Conservation (phyloP, 1,284 basidiomycete genomes). For the Mycosarcoma mackinlayi region DNA sequence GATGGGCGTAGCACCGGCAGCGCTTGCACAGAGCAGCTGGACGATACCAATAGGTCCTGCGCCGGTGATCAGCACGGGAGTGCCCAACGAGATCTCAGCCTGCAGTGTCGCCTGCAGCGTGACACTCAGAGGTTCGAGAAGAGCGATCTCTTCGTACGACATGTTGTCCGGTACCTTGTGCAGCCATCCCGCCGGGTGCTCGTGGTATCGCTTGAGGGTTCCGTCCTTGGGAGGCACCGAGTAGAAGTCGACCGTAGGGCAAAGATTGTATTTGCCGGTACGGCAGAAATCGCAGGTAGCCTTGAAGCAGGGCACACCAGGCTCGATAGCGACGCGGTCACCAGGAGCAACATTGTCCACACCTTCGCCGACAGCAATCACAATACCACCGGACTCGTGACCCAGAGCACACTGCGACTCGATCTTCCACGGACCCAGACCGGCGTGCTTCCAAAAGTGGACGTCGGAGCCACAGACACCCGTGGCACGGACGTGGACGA, state of each 20-base stretch:
- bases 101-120: conserved; percentile 72
- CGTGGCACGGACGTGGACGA: conserved; percentile 64
- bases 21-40: conserved; percentile 71
- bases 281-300: conserved; percentile 71
- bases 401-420: conserved; percentile 59
- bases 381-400: conserved; percentile 65
- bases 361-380: conserved; percentile 61
- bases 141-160: conserved; percentile 71
- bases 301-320: conserved; percentile 71
- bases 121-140: conserved; percentile 72
- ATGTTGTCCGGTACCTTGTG: conserved; percentile 71
- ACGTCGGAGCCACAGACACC: conserved; percentile 68
- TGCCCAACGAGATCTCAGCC: conserved; percentile 70
- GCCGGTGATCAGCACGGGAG: conserved; percentile 50
- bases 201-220: conserved; percentile 69
- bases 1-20: conserved; percentile 72
- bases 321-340: conserved; percentile 65
- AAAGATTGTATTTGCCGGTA: conserved; percentile 72
- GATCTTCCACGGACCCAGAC: conserved; percentile 61
- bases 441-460: conserved; percentile 72
- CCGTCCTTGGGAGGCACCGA: conserved; percentile 65
- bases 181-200: conserved; percentile 72
- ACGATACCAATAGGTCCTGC: conserved; percentile 72
- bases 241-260: conserved; percentile 67
- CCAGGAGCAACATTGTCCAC: conserved; percentile 58